Evolutionary conservation across 805 yeast genomes (phyloP).

Genomic region (Spathaspora boniae): DNA sequence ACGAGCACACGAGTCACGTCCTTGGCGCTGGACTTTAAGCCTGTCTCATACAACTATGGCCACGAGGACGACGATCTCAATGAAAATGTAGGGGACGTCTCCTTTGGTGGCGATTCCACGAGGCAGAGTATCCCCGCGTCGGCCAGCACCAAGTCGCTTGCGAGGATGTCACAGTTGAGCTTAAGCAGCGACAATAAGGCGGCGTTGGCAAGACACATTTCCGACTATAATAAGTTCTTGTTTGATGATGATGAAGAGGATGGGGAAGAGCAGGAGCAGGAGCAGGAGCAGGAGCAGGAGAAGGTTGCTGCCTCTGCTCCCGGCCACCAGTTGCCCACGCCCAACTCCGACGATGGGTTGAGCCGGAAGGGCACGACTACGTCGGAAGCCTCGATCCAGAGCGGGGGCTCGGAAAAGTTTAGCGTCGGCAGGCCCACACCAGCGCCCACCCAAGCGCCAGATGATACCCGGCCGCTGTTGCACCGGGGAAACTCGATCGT

Average conservation of each 20-base stretch:
- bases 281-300: conserved; percentile 1
- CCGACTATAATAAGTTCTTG: conserved; percentile 23
- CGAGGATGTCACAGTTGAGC: conserved; percentile 1
- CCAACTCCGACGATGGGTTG: conserved; percentile 3
- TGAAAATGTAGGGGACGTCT: too few species aligned
- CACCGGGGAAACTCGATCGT: too few species aligned
- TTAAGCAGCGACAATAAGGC: conserved; percentile 9
- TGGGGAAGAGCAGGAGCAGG: conserved; percentile 7
- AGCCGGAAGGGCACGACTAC: conserved; percentile 8
- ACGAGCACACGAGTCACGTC: conserved; percentile 15
- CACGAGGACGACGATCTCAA: conserved; percentile 9
- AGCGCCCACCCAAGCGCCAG: not conserved
- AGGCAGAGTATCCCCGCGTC: not conserved
- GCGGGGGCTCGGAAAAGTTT: conserved; percentile 15
- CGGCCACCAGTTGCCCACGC: conserved; percentile 5
- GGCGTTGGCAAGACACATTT: conserved; percentile 18
- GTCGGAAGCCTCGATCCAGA: conserved; percentile 25
- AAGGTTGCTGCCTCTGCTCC: not conserved
- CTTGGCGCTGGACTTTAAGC: conserved; percentile 19
- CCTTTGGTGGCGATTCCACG: too few species aligned
- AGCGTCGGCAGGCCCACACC: conserved; percentile 4
- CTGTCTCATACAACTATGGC: conserved; percentile 10
- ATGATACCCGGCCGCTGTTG: not conserved
- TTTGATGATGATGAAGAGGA: conserved; percentile 17
- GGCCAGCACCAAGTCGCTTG: conserved; percentile 1